Base-by-base conservation (phyloP, 202 grass and related monocot species). In the Setaria italica region DNA sequence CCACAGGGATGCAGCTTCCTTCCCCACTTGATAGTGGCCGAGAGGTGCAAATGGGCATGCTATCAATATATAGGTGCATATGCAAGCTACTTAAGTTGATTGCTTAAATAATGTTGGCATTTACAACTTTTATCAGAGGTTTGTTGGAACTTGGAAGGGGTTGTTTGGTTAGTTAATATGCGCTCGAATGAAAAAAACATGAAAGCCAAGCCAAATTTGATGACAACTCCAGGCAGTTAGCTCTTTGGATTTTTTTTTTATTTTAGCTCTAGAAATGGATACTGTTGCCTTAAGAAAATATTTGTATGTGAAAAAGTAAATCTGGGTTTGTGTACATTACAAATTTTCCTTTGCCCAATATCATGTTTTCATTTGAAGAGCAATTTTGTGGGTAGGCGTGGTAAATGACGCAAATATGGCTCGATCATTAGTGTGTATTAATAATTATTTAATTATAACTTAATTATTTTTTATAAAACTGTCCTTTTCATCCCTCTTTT, bases 1-100 rank as follows among this genome's bases (percentile, higher is more conserved):
- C n/a, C 67, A 50, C 49, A 80, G 49, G 15, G 29, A 1, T 74
- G 73, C 45, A 19, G 58, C 48, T 80, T 84, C 62, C n/a, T 68
- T 47, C 70, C 11, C 62, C 57, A 25, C 56, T 77, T 66, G 57
- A 76, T 19, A 64, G 47, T 9, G n/a, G 30, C 11, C 63, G 25
- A 17, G 30, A 70, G 64, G 41, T 41, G 54, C 29, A 79, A 39
- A 62, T 72, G 33, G 45, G 12, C 11, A 74, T 57, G 11, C 56
- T 63, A 10, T 63, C 57, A 62, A 78, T 11, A 65, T 74, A 48
- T 34, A 81, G 21, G 49, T 82, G 33, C 10, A 57, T 3, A 14
- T 54, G 59, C 30, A 59, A 63, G 10, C 69, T 60, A 62, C 50
- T 59, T 43, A 71, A 45, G 63, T 43, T 46, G 6, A 68, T 69